Percentiles rank a stretch among this genome's conserved stretches.
Conservation (phyloP, 2,329 filamentous ascomycete species). For the Thyridium curvatum region DNA sequence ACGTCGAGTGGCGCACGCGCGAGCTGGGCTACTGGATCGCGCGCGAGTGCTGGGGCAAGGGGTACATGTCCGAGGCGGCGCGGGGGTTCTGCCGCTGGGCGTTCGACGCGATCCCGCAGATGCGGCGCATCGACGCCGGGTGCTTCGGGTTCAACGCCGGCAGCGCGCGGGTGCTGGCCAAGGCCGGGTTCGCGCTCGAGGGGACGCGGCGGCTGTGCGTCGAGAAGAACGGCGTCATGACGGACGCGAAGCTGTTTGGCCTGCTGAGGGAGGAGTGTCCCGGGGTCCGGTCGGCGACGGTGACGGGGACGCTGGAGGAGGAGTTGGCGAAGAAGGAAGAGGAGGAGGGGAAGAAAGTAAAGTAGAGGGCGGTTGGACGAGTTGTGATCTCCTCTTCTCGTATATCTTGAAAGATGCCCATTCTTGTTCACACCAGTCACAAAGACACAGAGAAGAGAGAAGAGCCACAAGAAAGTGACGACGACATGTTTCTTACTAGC, state of each 20-base stretch:
- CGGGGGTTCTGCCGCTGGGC: conserved; percentile 33
- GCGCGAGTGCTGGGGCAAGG: conserved; percentile 35
- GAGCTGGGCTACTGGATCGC: conserved; percentile 46
- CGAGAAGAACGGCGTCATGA: conserved; percentile 32
- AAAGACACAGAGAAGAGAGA: too few relatives aligned
- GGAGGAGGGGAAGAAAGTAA: too few relatives aligned
- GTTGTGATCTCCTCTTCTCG: too few relatives aligned
- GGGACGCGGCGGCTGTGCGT: conserved; percentile 32
- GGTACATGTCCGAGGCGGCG: conserved; percentile 34
- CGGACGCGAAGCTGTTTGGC: conserved; percentile 30
- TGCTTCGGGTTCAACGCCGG: conserved; percentile 30
- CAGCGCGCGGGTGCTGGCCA: conserved; percentile 35
- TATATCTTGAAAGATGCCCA: too few relatives aligned
- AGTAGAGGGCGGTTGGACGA: too few relatives aligned
- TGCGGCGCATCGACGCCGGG: conserved; percentile 34
- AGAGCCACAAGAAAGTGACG: too few relatives aligned
- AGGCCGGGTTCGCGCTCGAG: conserved; percentile 35
- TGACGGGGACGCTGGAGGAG: too few relatives aligned
- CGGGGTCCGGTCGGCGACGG: not conserved
- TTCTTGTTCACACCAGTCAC: too few relatives aligned
- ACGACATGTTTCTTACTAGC: too few relatives aligned
- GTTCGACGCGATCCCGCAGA: conserved; percentile 31
- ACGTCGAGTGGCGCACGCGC: conserved; percentile 34
- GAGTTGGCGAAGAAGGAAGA: too few relatives aligned
- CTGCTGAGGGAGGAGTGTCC: conserved; percentile 14